Evolutionary conservation across 768 basidiomycete species (phyloP).

Genomic region (Gymnopilus junonius): DNA sequence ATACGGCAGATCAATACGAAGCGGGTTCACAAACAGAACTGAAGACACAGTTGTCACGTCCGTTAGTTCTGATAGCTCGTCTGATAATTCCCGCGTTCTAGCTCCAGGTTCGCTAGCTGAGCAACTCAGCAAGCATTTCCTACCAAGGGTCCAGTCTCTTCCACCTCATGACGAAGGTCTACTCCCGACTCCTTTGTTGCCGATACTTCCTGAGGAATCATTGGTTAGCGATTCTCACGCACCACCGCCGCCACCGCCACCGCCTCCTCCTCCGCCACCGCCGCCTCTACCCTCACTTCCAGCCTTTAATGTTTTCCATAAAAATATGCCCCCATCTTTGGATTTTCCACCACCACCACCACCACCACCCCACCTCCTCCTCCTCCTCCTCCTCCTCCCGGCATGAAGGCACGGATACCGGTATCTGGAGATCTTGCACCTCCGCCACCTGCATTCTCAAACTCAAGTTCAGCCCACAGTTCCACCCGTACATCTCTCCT

Average conservation of each 20-base stretch:
- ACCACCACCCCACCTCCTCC: conserved; percentile 41
- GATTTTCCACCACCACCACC: conserved; percentile 32
- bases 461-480: conserved; percentile 39
- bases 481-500: conserved; percentile 67
- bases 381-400: conserved; percentile 36
- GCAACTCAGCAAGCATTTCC: conserved; percentile 62
- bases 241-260: conserved; percentile 26
- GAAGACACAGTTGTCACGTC: conserved; percentile 64
- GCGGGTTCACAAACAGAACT: conserved; percentile 44
- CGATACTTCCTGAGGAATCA: conserved; percentile 46
- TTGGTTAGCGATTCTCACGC: conserved; percentile 10
- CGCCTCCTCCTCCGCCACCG: conserved; percentile 25
- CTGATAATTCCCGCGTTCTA: conserved; percentile 38
- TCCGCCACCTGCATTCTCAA: conserved; percentile 38
- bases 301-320: not conserved
- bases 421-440: conserved; percentile 39
- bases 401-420: conserved; percentile 24
- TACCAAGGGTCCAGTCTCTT: conserved; percentile 49
- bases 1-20: conserved; percentile 51
- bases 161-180: conserved; percentile 42
- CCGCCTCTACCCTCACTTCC: conserved; percentile 34
- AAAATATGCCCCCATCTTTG: conserved; percentile 3
- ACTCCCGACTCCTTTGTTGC: conserved; percentile 31
- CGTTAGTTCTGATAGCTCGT: conserved; percentile 48
- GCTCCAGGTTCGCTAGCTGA: conserved; percentile 61